Conservation (phyloP, 371 early-diverging fungal species). For the Mucor plumbeus region DNA sequence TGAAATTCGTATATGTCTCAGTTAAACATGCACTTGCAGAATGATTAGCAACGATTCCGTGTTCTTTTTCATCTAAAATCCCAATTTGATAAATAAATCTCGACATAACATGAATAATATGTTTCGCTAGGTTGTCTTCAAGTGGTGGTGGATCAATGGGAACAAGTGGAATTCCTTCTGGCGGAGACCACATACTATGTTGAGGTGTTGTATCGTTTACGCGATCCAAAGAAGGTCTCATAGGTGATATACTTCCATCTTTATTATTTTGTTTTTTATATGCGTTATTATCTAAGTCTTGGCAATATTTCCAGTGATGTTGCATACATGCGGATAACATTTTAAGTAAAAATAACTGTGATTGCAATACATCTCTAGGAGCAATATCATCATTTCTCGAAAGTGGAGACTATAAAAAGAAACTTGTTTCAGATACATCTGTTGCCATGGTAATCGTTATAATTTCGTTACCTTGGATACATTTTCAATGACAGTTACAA, state of each 20-base stretch:
- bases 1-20: constrained; percentile 16
- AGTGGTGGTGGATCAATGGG: constrained; percentile 73
- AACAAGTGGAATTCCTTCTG: constrained; percentile 19
- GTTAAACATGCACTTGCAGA: constrained; percentile 26
- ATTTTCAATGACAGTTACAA: constrained; percentile 55
- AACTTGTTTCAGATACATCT: too few relatives aligned
- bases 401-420: background rate
- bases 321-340: constrained; percentile 71
- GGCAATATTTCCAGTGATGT: constrained; percentile 58
- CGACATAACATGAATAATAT: constrained; percentile 60
- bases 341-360: constrained; percentile 72
- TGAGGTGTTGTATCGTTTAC: constrained; percentile 1
- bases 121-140: constrained; percentile 70
- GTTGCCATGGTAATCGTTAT: too few relatives aligned
- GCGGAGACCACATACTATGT: background rate
- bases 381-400: constrained; percentile 44
- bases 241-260: background rate
- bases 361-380: constrained; percentile 58
- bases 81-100: constrained; percentile 61
- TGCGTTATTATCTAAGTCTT: background rate
- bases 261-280: background rate
- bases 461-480: constrained; percentile 49
- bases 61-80: constrained; percentile 26
- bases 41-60: constrained; percentile 35
- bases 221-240: constrained; percentile 7